phyloP scores from a whole-genome alignment of 495 filamentous ascomycete species.

The Trichoderma asperelloides region DNA sequence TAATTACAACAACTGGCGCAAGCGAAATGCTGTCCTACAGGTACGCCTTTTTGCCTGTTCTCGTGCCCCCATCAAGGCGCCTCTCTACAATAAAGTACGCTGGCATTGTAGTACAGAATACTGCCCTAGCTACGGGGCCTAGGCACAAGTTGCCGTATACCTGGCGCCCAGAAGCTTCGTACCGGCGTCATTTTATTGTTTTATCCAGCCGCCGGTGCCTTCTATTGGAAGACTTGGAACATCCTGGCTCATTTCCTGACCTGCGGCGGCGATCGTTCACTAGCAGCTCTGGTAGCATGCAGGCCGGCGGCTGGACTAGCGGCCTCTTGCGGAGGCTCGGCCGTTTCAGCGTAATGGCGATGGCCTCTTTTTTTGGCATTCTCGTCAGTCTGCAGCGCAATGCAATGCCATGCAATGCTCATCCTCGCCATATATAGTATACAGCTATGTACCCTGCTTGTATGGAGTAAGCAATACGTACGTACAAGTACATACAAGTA shows the following conservation, averaged over 20 bases:
- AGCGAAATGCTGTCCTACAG: not conserved
- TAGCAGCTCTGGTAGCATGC: not conserved
- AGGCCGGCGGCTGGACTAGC: not conserved
- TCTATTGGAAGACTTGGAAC: not conserved
- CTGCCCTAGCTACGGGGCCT: no score
- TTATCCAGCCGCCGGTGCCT: not conserved
- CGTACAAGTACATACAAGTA: no score
- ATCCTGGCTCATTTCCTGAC: not conserved
- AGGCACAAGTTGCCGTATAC: no score
- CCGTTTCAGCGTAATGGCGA: not conserved
- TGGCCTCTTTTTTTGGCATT: not conserved
- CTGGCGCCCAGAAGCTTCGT: not conserved
- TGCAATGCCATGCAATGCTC: not conserved
- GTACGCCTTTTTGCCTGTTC: not conserved
- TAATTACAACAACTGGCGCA: not conserved
- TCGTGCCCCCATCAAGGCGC: not conserved
- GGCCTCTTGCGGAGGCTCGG: not conserved
- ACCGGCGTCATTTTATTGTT: not conserved
- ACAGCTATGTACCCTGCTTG: not conserved
- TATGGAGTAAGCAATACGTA: not conserved
- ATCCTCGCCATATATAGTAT: not conserved
- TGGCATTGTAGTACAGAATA: no score
- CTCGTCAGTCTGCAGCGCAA: not conserved
- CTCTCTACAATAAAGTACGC: not conserved
- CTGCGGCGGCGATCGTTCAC: not conserved